phyloP scores from a whole-genome alignment of 495 filamentous ascomycete genomes.

The Mycothermus thermophilus region DNA sequence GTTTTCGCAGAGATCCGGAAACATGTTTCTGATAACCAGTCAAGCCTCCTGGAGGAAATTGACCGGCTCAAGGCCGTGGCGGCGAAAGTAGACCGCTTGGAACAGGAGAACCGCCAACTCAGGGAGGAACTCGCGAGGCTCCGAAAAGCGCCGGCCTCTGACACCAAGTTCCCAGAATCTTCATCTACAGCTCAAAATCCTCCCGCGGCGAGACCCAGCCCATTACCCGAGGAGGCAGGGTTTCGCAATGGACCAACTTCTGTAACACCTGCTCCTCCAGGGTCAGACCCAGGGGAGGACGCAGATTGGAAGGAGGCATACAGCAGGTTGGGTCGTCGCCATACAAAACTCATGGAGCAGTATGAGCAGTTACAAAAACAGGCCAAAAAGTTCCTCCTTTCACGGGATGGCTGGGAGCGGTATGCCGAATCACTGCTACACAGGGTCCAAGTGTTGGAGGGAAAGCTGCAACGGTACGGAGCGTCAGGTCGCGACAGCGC shows the following conservation, averaged over 20 bases:
- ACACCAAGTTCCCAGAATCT: too few relatives aligned
- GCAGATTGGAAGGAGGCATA: conserved; percentile 13
- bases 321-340: too few relatives aligned
- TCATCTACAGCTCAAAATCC: too few relatives aligned
- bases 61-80: conserved; percentile 15
- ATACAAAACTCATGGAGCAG: conserved; percentile 13
- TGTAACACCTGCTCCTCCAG: neutral
- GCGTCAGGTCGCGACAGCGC: too few relatives aligned
- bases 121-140: conserved; percentile 20
- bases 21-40: conserved; percentile 7
- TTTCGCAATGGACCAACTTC: too few relatives aligned
- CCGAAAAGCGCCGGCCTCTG: conserved; percentile 13
- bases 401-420: conserved; percentile 15
- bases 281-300: neutral
- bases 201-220: too few relatives aligned
- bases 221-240: too few relatives aligned
- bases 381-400: conserved; percentile 4
- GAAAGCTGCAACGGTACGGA: conserved; percentile 10
- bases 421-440: conserved; percentile 16
- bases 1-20: conserved; percentile 10
- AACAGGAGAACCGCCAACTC: conserved; percentile 24
- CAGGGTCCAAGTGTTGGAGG: conserved; percentile 12
- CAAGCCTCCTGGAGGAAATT: conserved; percentile 15
- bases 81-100: conserved; percentile 14
- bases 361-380: conserved; percentile 15